A percentile compares a stretch with the other conserved stretches of the same genome.
Conservation (phyloP, 495 filamentous ascomycete genomes). For the Clohesyomyces aquaticus region DNA sequence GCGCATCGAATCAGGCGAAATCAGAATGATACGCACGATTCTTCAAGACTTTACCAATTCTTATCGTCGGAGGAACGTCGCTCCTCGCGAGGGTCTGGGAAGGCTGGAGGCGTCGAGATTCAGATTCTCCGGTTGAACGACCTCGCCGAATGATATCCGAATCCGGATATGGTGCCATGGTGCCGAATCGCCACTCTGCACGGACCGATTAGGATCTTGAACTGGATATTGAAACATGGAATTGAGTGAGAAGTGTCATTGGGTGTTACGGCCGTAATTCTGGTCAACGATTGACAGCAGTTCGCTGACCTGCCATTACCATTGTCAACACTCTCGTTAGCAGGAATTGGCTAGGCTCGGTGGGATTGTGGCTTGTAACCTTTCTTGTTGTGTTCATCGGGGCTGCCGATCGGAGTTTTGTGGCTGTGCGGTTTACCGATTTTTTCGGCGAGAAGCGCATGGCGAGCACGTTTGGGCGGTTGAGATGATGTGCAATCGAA, state of each 20-base stretch:
- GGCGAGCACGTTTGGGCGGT: neutral
- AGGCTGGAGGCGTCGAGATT: constrained; percentile 82
- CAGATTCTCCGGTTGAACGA: constrained; percentile 62
- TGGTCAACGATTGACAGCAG: neutral
- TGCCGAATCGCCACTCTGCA: neutral
- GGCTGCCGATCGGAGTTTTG: neutral
- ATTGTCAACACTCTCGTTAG: neutral
- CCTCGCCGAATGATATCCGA: neutral
- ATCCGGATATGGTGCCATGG: neutral
- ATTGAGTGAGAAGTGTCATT: neutral
- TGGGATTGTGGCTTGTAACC: neutral
- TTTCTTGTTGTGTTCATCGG: neutral
- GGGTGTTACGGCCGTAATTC: neutral
- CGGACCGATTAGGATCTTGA: neutral
- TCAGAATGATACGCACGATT: constrained; percentile 79
- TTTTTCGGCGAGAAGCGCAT: neutral
- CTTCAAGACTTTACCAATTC: constrained; percentile 96
- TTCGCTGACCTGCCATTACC: neutral
- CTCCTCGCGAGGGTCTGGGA: constrained; percentile 87
- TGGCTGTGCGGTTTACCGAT: neutral
- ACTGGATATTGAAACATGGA: neutral
- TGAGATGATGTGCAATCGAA: neutral
- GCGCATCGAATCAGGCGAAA: constrained; percentile 69
- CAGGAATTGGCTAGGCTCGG: neutral
- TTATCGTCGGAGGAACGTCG: constrained; percentile 90